Evolutionary conservation across 2,329 filamentous ascomycete genomes (phyloP).

Genomic region (Colletotrichum falcatum): DNA sequence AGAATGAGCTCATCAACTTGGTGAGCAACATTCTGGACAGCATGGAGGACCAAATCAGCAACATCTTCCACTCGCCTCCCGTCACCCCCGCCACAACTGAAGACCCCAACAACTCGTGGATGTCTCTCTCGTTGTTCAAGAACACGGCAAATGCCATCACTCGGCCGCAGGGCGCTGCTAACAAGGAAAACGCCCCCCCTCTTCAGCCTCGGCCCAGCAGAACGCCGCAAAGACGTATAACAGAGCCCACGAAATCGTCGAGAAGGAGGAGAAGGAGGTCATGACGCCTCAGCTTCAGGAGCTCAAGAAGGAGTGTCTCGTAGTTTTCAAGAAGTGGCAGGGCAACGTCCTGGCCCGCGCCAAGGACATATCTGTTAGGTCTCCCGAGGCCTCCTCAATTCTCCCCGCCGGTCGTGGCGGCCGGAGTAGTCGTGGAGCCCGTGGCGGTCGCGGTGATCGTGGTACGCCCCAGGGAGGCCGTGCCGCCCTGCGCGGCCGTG

Average conservation of each 20-base stretch:
- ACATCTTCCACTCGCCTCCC: conserved; percentile 63
- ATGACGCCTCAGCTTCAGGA: conserved; percentile 53
- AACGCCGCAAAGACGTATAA: conserved; percentile 43
- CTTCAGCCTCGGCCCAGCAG: conserved; percentile 34
- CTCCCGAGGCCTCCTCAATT: conserved; percentile 46
- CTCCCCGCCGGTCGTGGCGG: conserved; percentile 50
- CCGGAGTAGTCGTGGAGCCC: conserved; percentile 47
- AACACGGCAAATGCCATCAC: conserved; percentile 20
- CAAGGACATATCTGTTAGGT: conserved; percentile 72
- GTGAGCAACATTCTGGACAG: conserved; percentile 65
- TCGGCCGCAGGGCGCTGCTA: conserved; percentile 27
- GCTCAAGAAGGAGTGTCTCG: conserved; percentile 75
- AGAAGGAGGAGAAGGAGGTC: conserved; percentile 51
- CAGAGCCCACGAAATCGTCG: conserved; percentile 47
- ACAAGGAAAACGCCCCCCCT: conserved; percentile 27
- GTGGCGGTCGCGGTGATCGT: conserved; percentile 41
- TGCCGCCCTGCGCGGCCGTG: conserved; percentile 35
- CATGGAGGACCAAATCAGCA: conserved; percentile 65
- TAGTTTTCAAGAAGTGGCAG: conserved; percentile 86
- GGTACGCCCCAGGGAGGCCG: conserved; percentile 34
- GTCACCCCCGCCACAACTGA: conserved; percentile 49
- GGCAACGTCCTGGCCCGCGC: conserved; percentile 76
- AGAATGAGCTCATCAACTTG: conserved; percentile 64
- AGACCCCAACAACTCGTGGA: conserved; percentile 51
- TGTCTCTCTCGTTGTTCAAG: conserved; percentile 50